Percentiles rank a stretch among this genome's conserved stretches.
Conservation (phyloP, 2,329 filamentous ascomycete species). For the Cryphonectria naterciae region DNA sequence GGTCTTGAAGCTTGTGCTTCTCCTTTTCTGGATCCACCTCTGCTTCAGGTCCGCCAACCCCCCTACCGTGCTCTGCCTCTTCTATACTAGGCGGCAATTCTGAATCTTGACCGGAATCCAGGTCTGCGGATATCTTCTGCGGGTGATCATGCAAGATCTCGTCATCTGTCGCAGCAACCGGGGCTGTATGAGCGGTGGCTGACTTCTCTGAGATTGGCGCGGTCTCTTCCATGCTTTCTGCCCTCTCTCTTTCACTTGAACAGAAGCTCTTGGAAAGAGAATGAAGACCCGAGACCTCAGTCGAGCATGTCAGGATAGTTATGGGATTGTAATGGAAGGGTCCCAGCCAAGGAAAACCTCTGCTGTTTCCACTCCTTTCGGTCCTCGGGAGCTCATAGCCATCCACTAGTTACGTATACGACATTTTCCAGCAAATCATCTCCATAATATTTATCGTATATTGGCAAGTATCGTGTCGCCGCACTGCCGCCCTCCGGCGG, state of each 20-base stretch:
- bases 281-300: not conserved
- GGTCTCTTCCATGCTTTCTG: not conserved
- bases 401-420: not conserved
- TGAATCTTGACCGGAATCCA: not conserved
- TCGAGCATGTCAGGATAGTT: not conserved
- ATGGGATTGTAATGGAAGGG: not conserved
- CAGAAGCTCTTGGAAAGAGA: not conserved
- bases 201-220: not conserved
- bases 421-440: not conserved
- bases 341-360: not conserved
- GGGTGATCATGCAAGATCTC: too few relatives aligned
- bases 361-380: not conserved
- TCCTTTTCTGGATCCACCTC: not conserved
- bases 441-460: not conserved
- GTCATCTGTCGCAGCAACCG: not conserved
- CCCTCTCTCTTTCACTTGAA: not conserved
- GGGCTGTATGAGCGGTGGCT: not conserved
- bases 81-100: not conserved
- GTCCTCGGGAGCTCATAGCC: not conserved
- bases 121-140: not conserved
- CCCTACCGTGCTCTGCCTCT: not conserved
- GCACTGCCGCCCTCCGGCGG: too few relatives aligned
- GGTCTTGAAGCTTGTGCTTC: slow-evolving; percentile 12
- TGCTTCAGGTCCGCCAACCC: not conserved
- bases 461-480: not conserved